These are phyloP conservation scores for Phytophthora pini DNA, from an alignment of 352 stramenopile genomes.

Conservation along the genomic window DNA sequence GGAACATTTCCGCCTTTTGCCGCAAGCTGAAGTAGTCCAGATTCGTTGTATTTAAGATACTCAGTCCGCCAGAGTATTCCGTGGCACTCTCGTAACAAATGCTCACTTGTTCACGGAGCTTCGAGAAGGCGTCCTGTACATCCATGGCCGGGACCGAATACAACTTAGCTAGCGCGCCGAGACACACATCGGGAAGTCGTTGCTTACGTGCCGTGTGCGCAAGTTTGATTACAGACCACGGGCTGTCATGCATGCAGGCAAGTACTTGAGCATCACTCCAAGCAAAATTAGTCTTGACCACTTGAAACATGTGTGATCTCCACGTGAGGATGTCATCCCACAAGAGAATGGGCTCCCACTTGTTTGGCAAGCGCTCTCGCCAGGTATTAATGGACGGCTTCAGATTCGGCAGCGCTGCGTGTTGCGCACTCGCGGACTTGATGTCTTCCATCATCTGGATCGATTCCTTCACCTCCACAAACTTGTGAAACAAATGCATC, in stretches of 20 bases:
- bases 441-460: conserved; percentile 93
- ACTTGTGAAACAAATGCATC: conserved; percentile 91
- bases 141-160: conserved; percentile 92
- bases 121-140: conserved; percentile 93
- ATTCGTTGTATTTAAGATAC: conserved; percentile 94
- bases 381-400: conserved; percentile 94
- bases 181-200: conserved; percentile 86
- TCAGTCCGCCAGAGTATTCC: conserved; percentile 88
- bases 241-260: conserved; percentile 92
- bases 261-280: conserved; percentile 91
- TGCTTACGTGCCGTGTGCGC: conserved; percentile 92
- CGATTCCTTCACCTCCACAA: conserved; percentile 93
- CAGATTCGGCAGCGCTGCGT: conserved; percentile 87
- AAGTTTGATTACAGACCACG: conserved; percentile 93
- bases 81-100: conserved; percentile 92
- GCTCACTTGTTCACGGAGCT: conserved; percentile 93
- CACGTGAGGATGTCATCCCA: conserved; percentile 95
- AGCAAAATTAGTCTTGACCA: conserved; percentile 89
- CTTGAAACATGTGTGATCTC: conserved; percentile 93
- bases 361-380: conserved; percentile 93
- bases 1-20: conserved; percentile 94
- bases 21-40: conserved; percentile 92
- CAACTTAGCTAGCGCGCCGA: conserved; percentile 86
- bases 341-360: conserved; percentile 92
- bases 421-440: conserved; percentile 78